phyloP scores from a whole-genome alignment of 805 yeast species.

The Nakazawaea sp. region DNA sequence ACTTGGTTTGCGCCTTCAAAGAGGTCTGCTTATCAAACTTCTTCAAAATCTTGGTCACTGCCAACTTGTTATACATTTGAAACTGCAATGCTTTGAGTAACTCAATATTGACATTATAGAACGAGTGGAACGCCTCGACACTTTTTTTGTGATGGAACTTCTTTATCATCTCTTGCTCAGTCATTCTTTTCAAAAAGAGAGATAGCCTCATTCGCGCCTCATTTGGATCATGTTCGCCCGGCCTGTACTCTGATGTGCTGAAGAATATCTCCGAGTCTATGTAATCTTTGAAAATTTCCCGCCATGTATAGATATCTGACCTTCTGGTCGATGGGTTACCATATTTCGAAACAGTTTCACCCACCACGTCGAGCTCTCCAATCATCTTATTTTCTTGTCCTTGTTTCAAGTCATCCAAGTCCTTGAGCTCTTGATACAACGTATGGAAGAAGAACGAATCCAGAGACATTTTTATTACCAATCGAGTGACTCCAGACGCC shows the following conservation, averaged over 20 bases:
- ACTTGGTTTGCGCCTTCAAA: slow-evolving; percentile 36
- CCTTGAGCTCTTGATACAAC: slow-evolving; percentile 46
- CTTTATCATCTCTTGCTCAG: slow-evolving; percentile 27
- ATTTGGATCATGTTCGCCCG: slow-evolving; percentile 37
- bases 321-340: slow-evolving; percentile 34
- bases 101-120: slow-evolving; percentile 45
- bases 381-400: slow-evolving; percentile 37
- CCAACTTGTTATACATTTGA: slow-evolving; percentile 55
- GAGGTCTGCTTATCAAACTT: slow-evolving; percentile 72
- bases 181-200: slow-evolving; percentile 33
- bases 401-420: slow-evolving; percentile 35
- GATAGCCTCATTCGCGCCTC: slow-evolving; percentile 38
- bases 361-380: slow-evolving; percentile 33
- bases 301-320: slow-evolving; percentile 61
- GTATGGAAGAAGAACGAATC: slow-evolving; percentile 56
- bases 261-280: slow-evolving; percentile 63
- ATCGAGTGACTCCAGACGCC: neutral
- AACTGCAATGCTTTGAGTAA: slow-evolving; percentile 52
- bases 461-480: slow-evolving; percentile 36
- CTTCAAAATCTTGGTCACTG: slow-evolving; percentile 61
- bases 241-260: slow-evolving; percentile 38
- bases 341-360: slow-evolving; percentile 29
- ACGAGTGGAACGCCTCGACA: slow-evolving; percentile 37
- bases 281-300: slow-evolving; percentile 58
- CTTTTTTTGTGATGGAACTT: slow-evolving; percentile 42